Evolutionary conservation across 345 rosid genomes (phyloP), one percentile per base, ranked within the genome.

Genomic region (Linum lewisii): DNA sequence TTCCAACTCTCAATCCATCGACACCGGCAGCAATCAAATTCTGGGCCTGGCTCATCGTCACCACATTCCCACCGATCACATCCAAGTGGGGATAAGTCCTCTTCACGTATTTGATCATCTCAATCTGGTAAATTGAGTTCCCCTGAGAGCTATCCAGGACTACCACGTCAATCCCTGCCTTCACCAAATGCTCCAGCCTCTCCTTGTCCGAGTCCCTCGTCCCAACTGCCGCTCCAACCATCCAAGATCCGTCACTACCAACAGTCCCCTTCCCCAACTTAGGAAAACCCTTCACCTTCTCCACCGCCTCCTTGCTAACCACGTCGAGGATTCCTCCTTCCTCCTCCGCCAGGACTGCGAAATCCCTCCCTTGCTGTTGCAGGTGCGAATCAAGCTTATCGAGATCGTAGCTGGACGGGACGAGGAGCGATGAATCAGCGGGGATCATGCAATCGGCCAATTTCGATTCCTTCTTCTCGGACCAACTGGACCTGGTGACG

Each of bases 61-160:
- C 98, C 51, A 92, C 87, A 53, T 92, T 92, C 6, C 98, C 98
- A 52, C 92, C 96, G 69, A 88, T 73, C 65, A 88, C 90, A 70
- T 92, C 96, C 74, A 92, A 57, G 24, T 81, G 75, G 1, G 95
- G 89, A 72, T 86, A 88, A 8, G 71, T 77, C 24, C 23, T 77
- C 66, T 88, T 92, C 25, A 79, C 72, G 56, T 79, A 82, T 73
- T 83, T 88, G 22, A 92, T 77, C 98, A 92, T 83, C 72, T 83
- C 98, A 66, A 86, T 79, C 72, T 92, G 93, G 68, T 82, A 88
- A 44, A 74, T 69, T 13, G 98, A 92, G 73, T 92, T 92, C 57
- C 96, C 98, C 55, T 88, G 98, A 19, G 98, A 88, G 63, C 98
- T 88, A 69, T 92, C 95, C 57, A 92, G 69, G 56, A 92, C 91